A percentile compares a stretch with the other conserved stretches of the same genome.
These are phyloP conservation scores for Trichoderma sp. DNA, from an alignment of 2,329 filamentous ascomycete species.

Conservation along the genomic window DNA sequence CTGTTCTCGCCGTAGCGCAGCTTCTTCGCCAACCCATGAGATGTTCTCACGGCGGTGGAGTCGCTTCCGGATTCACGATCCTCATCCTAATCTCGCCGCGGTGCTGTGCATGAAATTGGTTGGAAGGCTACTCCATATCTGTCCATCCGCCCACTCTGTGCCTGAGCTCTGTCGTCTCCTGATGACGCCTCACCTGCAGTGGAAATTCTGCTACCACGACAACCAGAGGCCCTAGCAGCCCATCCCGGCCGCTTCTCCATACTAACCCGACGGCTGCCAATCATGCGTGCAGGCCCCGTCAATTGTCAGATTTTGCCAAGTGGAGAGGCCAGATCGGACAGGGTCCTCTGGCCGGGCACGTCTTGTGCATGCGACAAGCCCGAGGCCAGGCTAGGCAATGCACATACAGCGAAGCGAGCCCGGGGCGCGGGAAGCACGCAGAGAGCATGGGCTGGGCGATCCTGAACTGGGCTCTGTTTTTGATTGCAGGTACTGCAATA, in stretches of 20 bases:
- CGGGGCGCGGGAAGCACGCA: slow-evolving; percentile 20
- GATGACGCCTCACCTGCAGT: slow-evolving; percentile 27
- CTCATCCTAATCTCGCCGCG: slow-evolving; percentile 26
- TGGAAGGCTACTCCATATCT: slow-evolving; percentile 22
- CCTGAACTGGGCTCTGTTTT: slow-evolving; percentile 14
- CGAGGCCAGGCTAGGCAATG: slow-evolving; percentile 8
- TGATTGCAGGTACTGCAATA: neutral
- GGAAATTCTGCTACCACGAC: slow-evolving; percentile 24
- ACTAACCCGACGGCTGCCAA: slow-evolving; percentile 10
- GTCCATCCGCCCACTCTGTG: slow-evolving; percentile 25
- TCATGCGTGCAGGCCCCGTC: slow-evolving; percentile 19
- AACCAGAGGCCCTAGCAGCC: slow-evolving; percentile 12
- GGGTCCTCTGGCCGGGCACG: slow-evolving; percentile 12
- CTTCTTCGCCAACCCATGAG: slow-evolving; percentile 20
- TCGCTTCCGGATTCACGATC: slow-evolving; percentile 25
- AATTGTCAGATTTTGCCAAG: slow-evolving; percentile 25
- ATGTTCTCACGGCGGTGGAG: slow-evolving; percentile 21
- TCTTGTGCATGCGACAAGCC: slow-evolving; percentile 20
- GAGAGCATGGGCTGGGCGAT: slow-evolving; percentile 20
- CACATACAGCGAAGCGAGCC: slow-evolving; percentile 23
- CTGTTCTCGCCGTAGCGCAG: neutral
- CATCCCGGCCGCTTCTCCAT: slow-evolving; percentile 4
- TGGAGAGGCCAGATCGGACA: slow-evolving; percentile 26
- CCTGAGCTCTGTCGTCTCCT: slow-evolving; percentile 23
- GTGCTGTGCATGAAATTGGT: slow-evolving; percentile 27